Evolutionary conservation across 768 basidiomycete species (phyloP), one percentile per base, ranked within the genome.

Genomic region (Xerocomus brunneocitrinus): DNA sequence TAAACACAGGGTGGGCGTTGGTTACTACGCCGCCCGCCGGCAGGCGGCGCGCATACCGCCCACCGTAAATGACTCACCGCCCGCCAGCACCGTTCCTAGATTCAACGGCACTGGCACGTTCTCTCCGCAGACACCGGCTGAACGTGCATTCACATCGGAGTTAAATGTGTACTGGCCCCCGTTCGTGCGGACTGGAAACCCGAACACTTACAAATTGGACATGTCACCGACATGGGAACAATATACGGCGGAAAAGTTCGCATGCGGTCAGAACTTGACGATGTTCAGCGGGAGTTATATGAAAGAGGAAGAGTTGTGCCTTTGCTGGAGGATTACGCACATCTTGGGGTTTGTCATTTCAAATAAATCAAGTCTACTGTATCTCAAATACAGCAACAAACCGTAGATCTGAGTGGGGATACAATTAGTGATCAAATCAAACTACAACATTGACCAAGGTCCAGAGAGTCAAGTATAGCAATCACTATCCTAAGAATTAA

Each of bases 41-140:
- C 49, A 5, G 31, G 13, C 25, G 2, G 1, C 35, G 12, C 43
- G 54, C 47, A 45, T 32, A 34, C 45, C 30, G 36, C 19, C 35
- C 28, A 13, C 43, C 36, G n/a, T 9, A 31, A 19, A 25, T 62
- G 62, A 67, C 55, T 67, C 62, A 56, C 49, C 52, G 31, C 22
- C 8, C 12, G 13, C 38, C 8, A 34, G 2, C 16, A 13, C 10
- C 16, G 42, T 43, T 27, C 50, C 32, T 48, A 81, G 77, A 5
- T 63, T 68, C 52, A 83, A 85, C 63, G 82, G 84, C 22, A 75
- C 79, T 0, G 76, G 75, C 10, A 73, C 70, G 1, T 81, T 83
- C 63, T 71, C 74, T 2, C 64, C 72, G 3, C 69, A 78, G 67
- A 76, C 74, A 9, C 70, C 0, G 65, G 72, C 8, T n/a, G 76